Conservation (phyloP, 148 eudicot species). For the Chenopodium berlandieri region DNA sequence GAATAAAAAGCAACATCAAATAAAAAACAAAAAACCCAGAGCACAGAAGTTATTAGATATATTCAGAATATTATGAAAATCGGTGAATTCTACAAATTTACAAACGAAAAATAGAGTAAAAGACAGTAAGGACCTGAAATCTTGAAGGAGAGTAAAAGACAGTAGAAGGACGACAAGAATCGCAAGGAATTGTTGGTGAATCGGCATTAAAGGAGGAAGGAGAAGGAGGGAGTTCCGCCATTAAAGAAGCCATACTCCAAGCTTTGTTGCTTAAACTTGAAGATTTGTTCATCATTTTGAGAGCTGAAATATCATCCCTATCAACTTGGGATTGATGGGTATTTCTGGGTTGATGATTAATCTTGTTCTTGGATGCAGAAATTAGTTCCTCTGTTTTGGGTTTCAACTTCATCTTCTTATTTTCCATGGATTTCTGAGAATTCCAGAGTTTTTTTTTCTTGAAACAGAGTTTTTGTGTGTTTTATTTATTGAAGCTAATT, state of each 20-base stretch:
- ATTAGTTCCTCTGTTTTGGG: background rate
- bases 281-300: background rate
- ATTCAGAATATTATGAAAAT: too few species aligned
- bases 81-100: too few species aligned
- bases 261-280: background rate
- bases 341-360: background rate
- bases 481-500: background rate
- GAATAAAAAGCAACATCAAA: too few species aligned
- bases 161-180: slow-evolving; percentile 23
- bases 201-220: slow-evolving; percentile 10
- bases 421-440: background rate
- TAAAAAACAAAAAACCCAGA: background rate
- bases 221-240: slow-evolving; percentile 13
- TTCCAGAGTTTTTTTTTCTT: background rate
- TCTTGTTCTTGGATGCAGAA: background rate
- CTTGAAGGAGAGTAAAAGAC: slow-evolving; percentile 31
- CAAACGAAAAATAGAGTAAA: too few species aligned
- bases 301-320: background rate
- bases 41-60: too few species aligned
- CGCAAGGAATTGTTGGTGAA: slow-evolving; percentile 1
- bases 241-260: slow-evolving; percentile 26
- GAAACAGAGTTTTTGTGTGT: background rate
- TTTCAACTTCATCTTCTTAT: slow-evolving; percentile 1
- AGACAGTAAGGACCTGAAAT: slow-evolving; percentile 16
- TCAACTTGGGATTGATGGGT: background rate